These are phyloP conservation scores for Thielaviopsis punctulata DNA, from an alignment of 2,329 filamentous ascomycete genomes.

Conservation along the genomic window DNA sequence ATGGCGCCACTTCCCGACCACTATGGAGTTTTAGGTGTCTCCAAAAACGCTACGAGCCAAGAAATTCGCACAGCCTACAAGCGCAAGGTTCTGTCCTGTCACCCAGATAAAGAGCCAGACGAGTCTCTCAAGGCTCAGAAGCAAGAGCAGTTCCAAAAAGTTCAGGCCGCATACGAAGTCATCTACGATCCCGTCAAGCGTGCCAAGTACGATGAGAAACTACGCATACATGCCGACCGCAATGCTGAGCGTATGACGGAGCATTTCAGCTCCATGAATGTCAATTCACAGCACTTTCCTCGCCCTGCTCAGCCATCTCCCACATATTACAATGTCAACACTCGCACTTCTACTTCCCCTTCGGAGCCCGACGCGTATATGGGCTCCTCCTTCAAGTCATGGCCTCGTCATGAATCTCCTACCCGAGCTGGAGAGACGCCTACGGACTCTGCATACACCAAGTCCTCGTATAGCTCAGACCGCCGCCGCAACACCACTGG, in stretches of 20 bases:
- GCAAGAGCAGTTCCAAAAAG: constrained; percentile 75
- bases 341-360: constrained; percentile 13
- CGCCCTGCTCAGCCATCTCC: constrained; percentile 20
- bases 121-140: constrained; percentile 59
- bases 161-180: constrained; percentile 85
- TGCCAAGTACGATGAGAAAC: constrained; percentile 59
- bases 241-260: constrained; percentile 21
- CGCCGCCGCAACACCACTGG: background rate
- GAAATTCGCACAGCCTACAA: constrained; percentile 67
- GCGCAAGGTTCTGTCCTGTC: constrained; percentile 74
- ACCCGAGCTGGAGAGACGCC: background rate
- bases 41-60: constrained; percentile 49
- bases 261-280: constrained; percentile 22
- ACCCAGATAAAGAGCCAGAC: constrained; percentile 81
- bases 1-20: constrained; percentile 52
- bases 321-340: constrained; percentile 17
- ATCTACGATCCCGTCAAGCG: constrained; percentile 62
- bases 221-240: constrained; percentile 20
- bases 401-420: background rate
- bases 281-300: constrained; percentile 17
- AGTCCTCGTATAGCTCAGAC: background rate
- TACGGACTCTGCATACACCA: background rate
- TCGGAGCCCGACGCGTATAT: background rate
- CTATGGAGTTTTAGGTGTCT: constrained; percentile 59
- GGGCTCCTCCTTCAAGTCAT: background rate